Percentiles rank a stretch among this genome's conserved stretches.
Conservation (phyloP, 495 filamentous ascomycete species). For the Penicillium chermesinum region DNA sequence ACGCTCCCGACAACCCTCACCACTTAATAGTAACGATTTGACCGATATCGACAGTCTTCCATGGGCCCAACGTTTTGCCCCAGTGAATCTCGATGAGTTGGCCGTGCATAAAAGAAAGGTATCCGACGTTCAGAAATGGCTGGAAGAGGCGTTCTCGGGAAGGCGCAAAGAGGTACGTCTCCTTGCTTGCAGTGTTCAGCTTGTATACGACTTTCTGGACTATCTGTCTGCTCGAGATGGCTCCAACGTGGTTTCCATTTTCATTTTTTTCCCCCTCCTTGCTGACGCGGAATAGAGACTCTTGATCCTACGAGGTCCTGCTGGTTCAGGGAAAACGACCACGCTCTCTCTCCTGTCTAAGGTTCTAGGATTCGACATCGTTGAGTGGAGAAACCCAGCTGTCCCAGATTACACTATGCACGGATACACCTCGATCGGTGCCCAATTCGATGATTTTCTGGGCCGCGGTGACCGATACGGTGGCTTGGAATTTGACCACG, state of each 20-base stretch:
- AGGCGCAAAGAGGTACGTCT: conserved; percentile 23
- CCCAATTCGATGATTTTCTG: conserved; percentile 89
- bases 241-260: too few species aligned
- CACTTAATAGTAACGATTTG: background rate
- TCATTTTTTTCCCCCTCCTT: too few species aligned
- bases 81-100: conserved; percentile 68
- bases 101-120: conserved; percentile 94
- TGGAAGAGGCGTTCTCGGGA: conserved; percentile 66
- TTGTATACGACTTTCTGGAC: too few species aligned
- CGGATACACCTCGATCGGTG: conserved; percentile 58
- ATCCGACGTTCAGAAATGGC: conserved; percentile 74
- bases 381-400: conserved; percentile 87
- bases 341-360: conserved; percentile 72
- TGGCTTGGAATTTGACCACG: conserved; percentile 64
- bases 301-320: conserved; percentile 83
- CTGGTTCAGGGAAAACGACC: conserved; percentile 89
- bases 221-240: too few species aligned
- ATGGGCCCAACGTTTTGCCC: conserved; percentile 83
- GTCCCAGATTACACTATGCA: conserved; percentile 52
- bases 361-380: conserved; percentile 62
- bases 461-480: conserved; percentile 71
- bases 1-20: background rate
- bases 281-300: conserved; percentile 52
- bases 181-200: too few species aligned
- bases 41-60: conserved; percentile 40